Evolutionary conservation across 2,329 filamentous ascomycete genomes (phyloP).

Genomic region (Aspergillus fischeri): DNA sequence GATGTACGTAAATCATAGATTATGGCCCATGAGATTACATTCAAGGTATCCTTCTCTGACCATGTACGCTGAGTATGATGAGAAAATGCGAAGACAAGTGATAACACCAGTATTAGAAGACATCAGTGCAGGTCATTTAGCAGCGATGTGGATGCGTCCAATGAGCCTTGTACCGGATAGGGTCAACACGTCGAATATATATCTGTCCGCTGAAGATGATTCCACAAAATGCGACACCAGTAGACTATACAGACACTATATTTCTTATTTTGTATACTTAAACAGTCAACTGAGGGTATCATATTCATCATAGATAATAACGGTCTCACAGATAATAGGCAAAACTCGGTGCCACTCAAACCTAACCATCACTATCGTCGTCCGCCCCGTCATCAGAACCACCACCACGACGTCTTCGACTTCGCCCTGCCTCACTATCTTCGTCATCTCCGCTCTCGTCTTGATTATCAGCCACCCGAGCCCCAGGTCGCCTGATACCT

Average conservation of each 20-base stretch:
- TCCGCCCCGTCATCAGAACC: constrained; percentile 4
- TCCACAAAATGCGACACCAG: neutral
- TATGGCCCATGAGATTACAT: neutral
- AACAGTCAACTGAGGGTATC: neutral
- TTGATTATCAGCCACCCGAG: constrained; percentile 3
- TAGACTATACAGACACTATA: neutral
- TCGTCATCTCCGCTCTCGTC: constrained; percentile 1
- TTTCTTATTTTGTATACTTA: neutral
- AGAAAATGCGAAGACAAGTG: neutral
- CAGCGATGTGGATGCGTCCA: neutral
- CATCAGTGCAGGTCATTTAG: neutral
- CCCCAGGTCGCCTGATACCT: constrained; percentile 41
- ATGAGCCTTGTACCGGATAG: neutral
- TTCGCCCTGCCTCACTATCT: constrained; percentile 1
- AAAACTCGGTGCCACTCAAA: neutral
- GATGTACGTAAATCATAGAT: neutral
- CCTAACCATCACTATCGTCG: constrained; percentile 8
- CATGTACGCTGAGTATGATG: neutral
- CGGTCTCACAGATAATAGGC: neutral
- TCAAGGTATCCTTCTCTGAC: neutral
- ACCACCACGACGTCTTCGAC: constrained; percentile 1
- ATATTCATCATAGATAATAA: neutral
- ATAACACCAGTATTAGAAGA: neutral
- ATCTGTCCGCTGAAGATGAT: neutral
- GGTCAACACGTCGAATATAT: neutral